Base-by-base conservation (phyloP, 257 asterid species). In the Plectranthus barbatus region DNA sequence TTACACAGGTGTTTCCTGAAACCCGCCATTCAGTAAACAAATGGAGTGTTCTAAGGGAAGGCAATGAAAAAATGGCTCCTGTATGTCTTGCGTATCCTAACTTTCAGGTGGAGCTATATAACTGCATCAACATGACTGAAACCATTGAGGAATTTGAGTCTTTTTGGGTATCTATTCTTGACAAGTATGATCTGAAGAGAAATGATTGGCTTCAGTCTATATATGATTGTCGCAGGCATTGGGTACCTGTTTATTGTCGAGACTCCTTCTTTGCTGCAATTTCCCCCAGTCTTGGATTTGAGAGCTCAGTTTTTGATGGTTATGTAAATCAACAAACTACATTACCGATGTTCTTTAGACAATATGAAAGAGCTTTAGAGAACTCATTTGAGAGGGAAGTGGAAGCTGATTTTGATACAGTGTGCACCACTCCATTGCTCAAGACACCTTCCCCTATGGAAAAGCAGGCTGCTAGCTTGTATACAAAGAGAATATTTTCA, bases 391-490 rank as follows among this genome's bases (percentile, higher is more conserved):
- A 80, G 72, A 81, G 76, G 77, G 91, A 87, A 81, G 23, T 70
- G 26, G 95, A 88, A 67, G 90, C 96, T 29, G 96, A 91, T 74
- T 84, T 77, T 52, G 91, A 91, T 69, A 86, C 96, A 9, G 50
- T 77, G 41, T 72, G 84, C 76, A 80, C 89, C 74, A 78, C 86
- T 14, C 91, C 92, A n/a, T 68, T 79, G 69, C 84, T 86, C 64
- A 83, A 77, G 80, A 88, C 98, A 26, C 98, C 95, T 21, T 91
- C 98, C 9, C 98, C 98, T 9, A 91, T 91, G 98, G 98, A 91
- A 60, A 80, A 86, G 66, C 95, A 91, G 76, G 94, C 96, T 49
- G 92, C 94, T 49, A 76, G 42, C 70, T 62, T 81, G 39, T 91
- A 88, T 63, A 88, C 98, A 6, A 84, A 83, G 81, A 84, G 69